Evolutionary conservation across 2,329 filamentous ascomycete species (phyloP).

Genomic region (Cercospora sojina): DNA sequence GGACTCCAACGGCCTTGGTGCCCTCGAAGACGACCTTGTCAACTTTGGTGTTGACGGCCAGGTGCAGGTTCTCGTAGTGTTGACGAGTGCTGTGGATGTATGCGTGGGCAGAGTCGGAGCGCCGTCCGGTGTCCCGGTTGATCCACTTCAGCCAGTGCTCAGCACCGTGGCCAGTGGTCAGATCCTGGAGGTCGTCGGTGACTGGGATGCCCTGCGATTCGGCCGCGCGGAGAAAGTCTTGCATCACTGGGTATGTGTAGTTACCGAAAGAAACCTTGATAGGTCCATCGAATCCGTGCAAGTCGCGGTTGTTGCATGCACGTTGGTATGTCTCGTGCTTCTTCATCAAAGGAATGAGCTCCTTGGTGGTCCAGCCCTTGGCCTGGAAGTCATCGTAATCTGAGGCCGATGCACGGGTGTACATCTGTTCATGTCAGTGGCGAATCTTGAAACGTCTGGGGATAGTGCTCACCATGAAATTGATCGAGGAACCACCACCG

Average conservation of each 20-base stretch:
- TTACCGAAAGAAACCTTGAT: slow-evolving; percentile 82
- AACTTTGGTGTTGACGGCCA: slow-evolving; percentile 73
- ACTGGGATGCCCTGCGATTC: slow-evolving; percentile 73
- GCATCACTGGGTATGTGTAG: slow-evolving; percentile 72
- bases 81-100: slow-evolving; percentile 75
- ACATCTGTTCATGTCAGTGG: slow-evolving; percentile 55
- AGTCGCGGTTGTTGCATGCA: slow-evolving; percentile 54
- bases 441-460: neutral
- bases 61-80: slow-evolving; percentile 67
- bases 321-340: slow-evolving; percentile 77
- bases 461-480: slow-evolving; percentile 62
- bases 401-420: slow-evolving; percentile 68
- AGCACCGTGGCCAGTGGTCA: slow-evolving; percentile 65
- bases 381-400: slow-evolving; percentile 78
- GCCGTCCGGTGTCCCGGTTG: slow-evolving; percentile 67
- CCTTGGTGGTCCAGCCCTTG: slow-evolving; percentile 75
- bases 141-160: slow-evolving; percentile 88
- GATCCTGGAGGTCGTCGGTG: slow-evolving; percentile 72
- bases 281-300: slow-evolving; percentile 75
- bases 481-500: slow-evolving; percentile 65
- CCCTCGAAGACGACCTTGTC: slow-evolving; percentile 74
- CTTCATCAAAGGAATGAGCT: slow-evolving; percentile 72
- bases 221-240: slow-evolving; percentile 64
- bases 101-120: slow-evolving; percentile 73
- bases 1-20: slow-evolving; percentile 68